A percentile compares a stretch with the other conserved stretches of the same genome.
Evolutionary conservation across 2,329 filamentous ascomycete genomes (phyloP).

Genomic region (Trichoderma oligosporum): DNA sequence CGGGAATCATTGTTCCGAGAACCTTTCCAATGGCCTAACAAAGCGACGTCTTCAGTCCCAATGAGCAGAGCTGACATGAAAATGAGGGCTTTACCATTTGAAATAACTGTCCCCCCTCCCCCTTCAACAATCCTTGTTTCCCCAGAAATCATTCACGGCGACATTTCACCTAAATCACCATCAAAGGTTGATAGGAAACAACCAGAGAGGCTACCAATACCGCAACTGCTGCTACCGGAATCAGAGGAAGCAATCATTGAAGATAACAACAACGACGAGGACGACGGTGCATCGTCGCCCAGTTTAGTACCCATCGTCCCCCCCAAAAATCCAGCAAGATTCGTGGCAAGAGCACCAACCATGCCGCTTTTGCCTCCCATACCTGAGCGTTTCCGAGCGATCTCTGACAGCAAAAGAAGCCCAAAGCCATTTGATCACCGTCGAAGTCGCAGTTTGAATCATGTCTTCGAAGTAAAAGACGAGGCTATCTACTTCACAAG

Average conservation of each 20-base stretch:
- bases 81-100: constrained; percentile 14
- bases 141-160: constrained; percentile 12
- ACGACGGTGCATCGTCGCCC: background rate
- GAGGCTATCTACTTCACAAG: constrained; percentile 48
- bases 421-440: constrained; percentile 9
- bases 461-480: constrained; percentile 33
- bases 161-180: constrained; percentile 13
- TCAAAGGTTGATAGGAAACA: constrained; percentile 6
- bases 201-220: background rate
- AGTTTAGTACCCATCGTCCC: constrained; percentile 18
- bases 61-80: constrained; percentile 11
- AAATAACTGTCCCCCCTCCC: constrained; percentile 16
- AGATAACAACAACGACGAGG: constrained; percentile 12
- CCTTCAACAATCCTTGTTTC: constrained; percentile 8
- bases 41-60: background rate
- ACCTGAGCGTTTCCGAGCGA: constrained; percentile 23
- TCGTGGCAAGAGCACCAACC: constrained; percentile 8
- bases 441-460: constrained; percentile 22
- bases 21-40: constrained; percentile 12
- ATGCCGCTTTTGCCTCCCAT: constrained; percentile 26
- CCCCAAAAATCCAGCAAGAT: constrained; percentile 25
- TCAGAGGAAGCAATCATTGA: background rate
- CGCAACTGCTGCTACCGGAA: background rate
- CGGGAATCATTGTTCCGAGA: constrained; percentile 5
- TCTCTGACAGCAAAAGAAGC: constrained; percentile 18